Evolutionary conservation across 768 basidiomycete species (phyloP).

Genomic region (Cytidiella melzeri): DNA sequence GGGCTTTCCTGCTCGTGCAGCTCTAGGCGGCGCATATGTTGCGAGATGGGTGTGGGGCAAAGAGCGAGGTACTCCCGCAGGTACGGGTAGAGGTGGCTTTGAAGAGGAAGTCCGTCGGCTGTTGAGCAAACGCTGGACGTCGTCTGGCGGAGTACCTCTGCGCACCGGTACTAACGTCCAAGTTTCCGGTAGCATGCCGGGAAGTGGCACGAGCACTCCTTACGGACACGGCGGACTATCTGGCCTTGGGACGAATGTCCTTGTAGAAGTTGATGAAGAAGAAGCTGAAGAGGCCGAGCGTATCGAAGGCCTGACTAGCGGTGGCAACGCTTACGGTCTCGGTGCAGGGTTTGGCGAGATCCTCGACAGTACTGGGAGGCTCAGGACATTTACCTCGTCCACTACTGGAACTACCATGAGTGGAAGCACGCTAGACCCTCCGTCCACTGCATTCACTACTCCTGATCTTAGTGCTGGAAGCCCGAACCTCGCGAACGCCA

Average conservation of each 20-base stretch:
- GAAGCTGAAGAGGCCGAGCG: slow-evolving; percentile 56
- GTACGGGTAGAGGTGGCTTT: slow-evolving; percentile 49
- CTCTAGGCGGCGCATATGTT: slow-evolving; percentile 70
- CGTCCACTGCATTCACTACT: slow-evolving; percentile 53
- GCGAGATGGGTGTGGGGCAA: slow-evolving; percentile 86
- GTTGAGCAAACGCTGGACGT: slow-evolving; percentile 69
- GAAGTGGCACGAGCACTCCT: slow-evolving; percentile 66
- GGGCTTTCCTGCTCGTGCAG: slow-evolving; percentile 64
- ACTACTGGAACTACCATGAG: slow-evolving; percentile 30
- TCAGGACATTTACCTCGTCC: slow-evolving; percentile 52
- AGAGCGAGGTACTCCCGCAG: slow-evolving; percentile 37
- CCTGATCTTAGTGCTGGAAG: slow-evolving; percentile 42
- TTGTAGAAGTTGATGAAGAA: slow-evolving; percentile 75
- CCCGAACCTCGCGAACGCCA: slow-evolving; percentile 25
- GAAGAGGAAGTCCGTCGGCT: slow-evolving; percentile 76
- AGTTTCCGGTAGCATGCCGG: slow-evolving; percentile 41
- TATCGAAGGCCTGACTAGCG: slow-evolving; percentile 21
- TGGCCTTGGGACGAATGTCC: slow-evolving; percentile 45
- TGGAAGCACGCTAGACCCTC: slow-evolving; percentile 33
- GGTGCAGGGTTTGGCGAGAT: slow-evolving; percentile 37
- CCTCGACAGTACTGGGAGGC: slow-evolving; percentile 34
- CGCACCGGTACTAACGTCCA: slow-evolving; percentile 54
- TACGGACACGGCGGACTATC: slow-evolving; percentile 45
- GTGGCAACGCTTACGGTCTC: slow-evolving; percentile 26
- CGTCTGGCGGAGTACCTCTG: slow-evolving; percentile 50